Evolutionary conservation across 192 early-diverging fungal species (phyloP), one percentile per base, ranked within the genome.

Genomic region (Lunasporangiospora selenospora): DNA sequence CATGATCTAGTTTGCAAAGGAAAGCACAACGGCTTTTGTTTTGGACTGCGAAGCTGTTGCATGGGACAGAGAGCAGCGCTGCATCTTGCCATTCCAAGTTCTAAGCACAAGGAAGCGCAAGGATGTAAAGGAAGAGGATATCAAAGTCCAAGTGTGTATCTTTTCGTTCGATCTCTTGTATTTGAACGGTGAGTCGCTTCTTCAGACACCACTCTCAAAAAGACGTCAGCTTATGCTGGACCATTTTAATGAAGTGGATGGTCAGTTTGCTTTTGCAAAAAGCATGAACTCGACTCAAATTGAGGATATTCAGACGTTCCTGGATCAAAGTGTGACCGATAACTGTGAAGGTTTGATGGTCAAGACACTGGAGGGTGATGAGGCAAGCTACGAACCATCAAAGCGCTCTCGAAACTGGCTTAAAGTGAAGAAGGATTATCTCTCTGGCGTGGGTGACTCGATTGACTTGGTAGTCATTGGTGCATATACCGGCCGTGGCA

Each of bases 261-360:
- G 93, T 36, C 89, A 95, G 62, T 98, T 98, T 79, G 75, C 79
- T 8, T 97, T 95, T 81, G 97, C 95, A 9, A 90, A 88, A 53
- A 79, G 87, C 50, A 89, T 91, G 85, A 90, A 93, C 49, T 85
- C 91, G 13, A 86, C 71, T 26, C 83, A 87, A 51, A 92, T 96
- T 11, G 98, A 97, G 44, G 96, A 93, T 61, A 99, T 99, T 46
- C 97, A 98, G 66, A 85, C 88, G 6, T 96, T 98, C 53, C 67
- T 97, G 58, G 92, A 97, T 67, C 84, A 84, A 34, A 81, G 84
- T 52, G 85, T 89, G 39, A 81, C 86, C 52, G 92, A 86, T 18
- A 97, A 96, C 77, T 99, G 96, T 77, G 97, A 99, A 80, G 97
- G 97, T 1, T 67, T 98, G 53, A 98, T 99, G 96, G 91, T 99